These are phyloP conservation scores for Candida pseudoviswanathii DNA, from an alignment of 1,139 yeast genomes.

Conservation along the genomic window DNA sequence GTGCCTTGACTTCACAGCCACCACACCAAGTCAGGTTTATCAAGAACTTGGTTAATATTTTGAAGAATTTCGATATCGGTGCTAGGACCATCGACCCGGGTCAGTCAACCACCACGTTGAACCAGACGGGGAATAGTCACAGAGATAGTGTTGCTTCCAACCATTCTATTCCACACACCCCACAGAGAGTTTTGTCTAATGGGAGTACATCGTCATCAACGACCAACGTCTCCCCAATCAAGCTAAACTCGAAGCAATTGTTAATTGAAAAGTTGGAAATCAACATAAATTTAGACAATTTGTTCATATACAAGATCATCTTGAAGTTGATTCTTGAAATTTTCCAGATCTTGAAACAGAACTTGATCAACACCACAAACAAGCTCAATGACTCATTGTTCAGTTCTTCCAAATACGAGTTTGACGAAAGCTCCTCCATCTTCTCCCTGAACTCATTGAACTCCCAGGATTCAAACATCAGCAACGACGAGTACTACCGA, in stretches of 20 bases:
- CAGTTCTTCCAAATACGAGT: conserved; percentile 2
- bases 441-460: conserved; percentile 34
- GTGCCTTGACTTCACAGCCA: conserved; percentile 20
- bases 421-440: conserved; percentile 32
- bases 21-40: conserved; percentile 39
- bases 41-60: conserved; percentile 33
- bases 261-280: conserved; percentile 50
- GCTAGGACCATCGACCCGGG: conserved; percentile 8
- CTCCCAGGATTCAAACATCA: conserved; percentile 26
- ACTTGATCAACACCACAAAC: conserved; percentile 16
- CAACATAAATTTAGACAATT: conserved; percentile 42
- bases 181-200: conserved; percentile 10
- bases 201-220: conserved; percentile 7
- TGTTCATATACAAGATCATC: conserved; percentile 43
- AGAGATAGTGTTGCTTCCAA: conserved; percentile 11
- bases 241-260: conserved; percentile 43
- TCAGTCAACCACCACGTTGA: conserved; percentile 18
- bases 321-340: conserved; percentile 35
- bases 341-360: conserved; percentile 26
- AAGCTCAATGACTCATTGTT: conserved; percentile 7
- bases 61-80: conserved; percentile 49
- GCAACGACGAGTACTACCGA: conserved; percentile 38
- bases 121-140: conserved; percentile 8
- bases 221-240: conserved; percentile 37
- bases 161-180: conserved; percentile 14